These are phyloP conservation scores for Lanmaoa rubissima DNA, from an alignment of 768 basidiomycete species.

Conservation along the genomic window DNA sequence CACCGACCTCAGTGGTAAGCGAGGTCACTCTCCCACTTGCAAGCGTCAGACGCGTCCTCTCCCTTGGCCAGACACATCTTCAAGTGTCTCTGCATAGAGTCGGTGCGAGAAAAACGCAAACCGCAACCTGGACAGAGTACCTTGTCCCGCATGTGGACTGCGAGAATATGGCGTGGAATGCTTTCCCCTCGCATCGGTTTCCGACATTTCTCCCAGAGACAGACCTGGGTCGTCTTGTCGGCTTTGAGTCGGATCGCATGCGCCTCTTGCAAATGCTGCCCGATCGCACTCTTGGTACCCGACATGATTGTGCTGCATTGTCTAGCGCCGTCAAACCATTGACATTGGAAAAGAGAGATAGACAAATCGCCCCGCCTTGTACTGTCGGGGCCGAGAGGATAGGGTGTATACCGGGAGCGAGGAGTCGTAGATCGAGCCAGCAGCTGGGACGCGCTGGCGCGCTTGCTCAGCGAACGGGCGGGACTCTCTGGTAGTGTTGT, in stretches of 20 bases:
- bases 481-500: background rate
- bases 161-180: constrained; percentile 24
- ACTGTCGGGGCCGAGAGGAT: background rate
- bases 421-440: background rate
- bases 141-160: constrained; percentile 23
- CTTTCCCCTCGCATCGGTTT: constrained; percentile 26
- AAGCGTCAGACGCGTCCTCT: background rate
- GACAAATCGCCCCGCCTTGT: background rate
- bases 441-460: background rate
- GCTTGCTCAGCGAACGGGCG: background rate
- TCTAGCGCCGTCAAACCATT: constrained; percentile 1
- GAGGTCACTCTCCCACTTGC: background rate
- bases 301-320: constrained; percentile 1
- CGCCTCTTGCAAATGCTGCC: constrained; percentile 3
- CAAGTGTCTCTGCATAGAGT: constrained; percentile 27
- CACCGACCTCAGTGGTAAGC: background rate
- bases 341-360: background rate
- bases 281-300: constrained; percentile 11
- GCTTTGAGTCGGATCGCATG: constrained; percentile 11
- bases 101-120: constrained; percentile 22
- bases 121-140: constrained; percentile 18
- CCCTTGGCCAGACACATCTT: constrained; percentile 5
- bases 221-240: constrained; percentile 9
- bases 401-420: constrained; percentile 4
- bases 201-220: constrained; percentile 19